Evolutionary conservation across 148 eudicot species (phyloP), one percentile per base, ranked within the genome.

Genomic region (Tetragonia tetragonoides): DNA sequence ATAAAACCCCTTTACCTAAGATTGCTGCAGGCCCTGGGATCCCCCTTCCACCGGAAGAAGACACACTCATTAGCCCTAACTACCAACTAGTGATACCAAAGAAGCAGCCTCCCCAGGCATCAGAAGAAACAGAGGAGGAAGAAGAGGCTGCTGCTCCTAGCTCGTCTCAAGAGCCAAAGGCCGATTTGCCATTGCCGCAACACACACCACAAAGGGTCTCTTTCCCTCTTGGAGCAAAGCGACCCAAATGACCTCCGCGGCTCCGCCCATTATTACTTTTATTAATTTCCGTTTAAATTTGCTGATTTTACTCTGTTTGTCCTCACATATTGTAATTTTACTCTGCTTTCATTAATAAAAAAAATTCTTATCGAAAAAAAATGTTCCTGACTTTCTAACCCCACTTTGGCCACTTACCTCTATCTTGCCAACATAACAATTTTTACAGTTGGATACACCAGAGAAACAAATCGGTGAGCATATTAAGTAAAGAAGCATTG

Each of bases 31-130:
- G 87, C 73, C 81, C 87, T 21, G 93, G 93, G 57, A 85, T 90
- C 72, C 86, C 92, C 7, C 95, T 94, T 37, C 98, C 98, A 34
- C 97, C 98, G 0, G 95, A 90, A 78, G 86, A 90, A 59, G 97
- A 94, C 75, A 93, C 97, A 1, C 83, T 93, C 76, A 85, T 93
- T 75, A 84, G 89, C 70, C 98, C 97, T 3, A 93, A 93, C 76
- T 91, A 90, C 81, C 98, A 93, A 74, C 86, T 91, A 12, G 71
- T 85, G 60, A 85, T 91, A 53, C 88, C 92, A 47, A 85, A 72
- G 83, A 87, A 79, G 78, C 92, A 75, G 74, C 53, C 77, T 18
- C 60, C 70, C 44, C 93, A 80, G 75, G 81, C 85, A 18, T 49
- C 82, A 42, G 97, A 91, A 87, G 98, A 93, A 79, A 83, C 79